Evolutionary conservation across 177 flowering plant genomes (phyloP).

Genomic region (Vitis hybrid): DNA sequence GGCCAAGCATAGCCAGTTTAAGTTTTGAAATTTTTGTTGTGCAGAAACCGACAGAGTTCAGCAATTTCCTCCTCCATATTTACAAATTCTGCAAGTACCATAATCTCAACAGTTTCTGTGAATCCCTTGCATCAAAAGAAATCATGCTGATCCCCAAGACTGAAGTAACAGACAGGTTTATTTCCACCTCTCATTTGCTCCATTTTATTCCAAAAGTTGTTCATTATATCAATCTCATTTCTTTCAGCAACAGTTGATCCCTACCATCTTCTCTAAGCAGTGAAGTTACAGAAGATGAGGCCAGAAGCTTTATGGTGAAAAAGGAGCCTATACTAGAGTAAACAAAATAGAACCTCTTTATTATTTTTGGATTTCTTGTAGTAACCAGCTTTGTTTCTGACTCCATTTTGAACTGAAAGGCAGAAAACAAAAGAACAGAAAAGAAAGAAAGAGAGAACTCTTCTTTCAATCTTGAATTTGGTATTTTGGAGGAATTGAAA

Average conservation of each 20-base stretch:
- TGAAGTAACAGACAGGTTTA: slow-evolving; percentile 76
- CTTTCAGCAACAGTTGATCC: neutral
- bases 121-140: slow-evolving; percentile 48
- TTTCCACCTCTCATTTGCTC: neutral
- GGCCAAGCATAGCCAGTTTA: too few relatives aligned
- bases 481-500: too few relatives aligned
- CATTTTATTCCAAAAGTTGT: neutral
- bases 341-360: neutral
- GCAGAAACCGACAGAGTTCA: slow-evolving; percentile 85
- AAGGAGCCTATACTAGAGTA: slow-evolving; percentile 32
- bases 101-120: slow-evolving; percentile 41
- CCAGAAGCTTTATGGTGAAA: slow-evolving; percentile 47
- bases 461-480: too few relatives aligned
- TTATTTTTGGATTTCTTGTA: too few relatives aligned
- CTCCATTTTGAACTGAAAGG: too few relatives aligned
- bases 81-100: slow-evolving; percentile 47
- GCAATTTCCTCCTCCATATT: slow-evolving; percentile 55
- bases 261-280: slow-evolving; percentile 33
- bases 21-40: slow-evolving; percentile 3
- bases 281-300: slow-evolving; percentile 62
- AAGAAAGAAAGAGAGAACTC: too few relatives aligned
- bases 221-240: neutral
- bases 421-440: too few relatives aligned
- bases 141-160: slow-evolving; percentile 60
- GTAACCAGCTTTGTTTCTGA: too few relatives aligned